A percentile compares a stretch with the other conserved stretches of the same genome.
Conservation (phyloP, 202 grass and related monocot genomes). For the Saccharum hybrid region DNA sequence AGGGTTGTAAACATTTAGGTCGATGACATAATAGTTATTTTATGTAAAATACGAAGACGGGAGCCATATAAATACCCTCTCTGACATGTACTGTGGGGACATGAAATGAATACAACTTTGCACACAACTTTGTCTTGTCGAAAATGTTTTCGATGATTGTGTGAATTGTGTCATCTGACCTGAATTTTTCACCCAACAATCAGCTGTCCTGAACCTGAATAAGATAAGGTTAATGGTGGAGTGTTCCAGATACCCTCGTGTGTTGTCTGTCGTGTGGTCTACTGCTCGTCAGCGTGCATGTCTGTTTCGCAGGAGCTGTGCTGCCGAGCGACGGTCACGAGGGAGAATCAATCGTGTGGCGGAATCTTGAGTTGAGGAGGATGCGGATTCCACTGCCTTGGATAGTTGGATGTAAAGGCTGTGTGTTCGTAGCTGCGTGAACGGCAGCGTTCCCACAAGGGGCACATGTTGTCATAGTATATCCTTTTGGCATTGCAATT, state of each 20-base stretch:
- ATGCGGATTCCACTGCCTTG: neutral
- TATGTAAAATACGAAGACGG: too few species aligned
- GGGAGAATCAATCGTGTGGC: neutral
- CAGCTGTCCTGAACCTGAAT: neutral
- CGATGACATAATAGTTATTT: too few species aligned
- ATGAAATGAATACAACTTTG: too few species aligned
- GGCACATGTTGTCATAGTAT: too few species aligned
- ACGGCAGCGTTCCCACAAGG: neutral
- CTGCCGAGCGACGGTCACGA: neutral
- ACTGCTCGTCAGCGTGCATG: neutral
- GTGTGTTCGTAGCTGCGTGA: neutral
- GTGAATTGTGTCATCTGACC: too few species aligned
- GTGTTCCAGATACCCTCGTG: neutral
- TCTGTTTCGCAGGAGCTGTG: neutral
- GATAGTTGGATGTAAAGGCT: neutral
- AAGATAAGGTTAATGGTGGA: constrained; percentile 13
- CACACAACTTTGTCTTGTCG: too few species aligned
- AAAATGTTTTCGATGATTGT: too few species aligned
- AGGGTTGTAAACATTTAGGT: too few species aligned
- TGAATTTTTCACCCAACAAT: too few species aligned
- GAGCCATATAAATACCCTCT: too few species aligned
- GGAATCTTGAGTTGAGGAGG: neutral
- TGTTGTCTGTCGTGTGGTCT: neutral
- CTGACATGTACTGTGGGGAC: too few species aligned
- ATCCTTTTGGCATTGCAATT: neutral